A percentile compares a stretch with the other conserved stretches of the same genome.
Conservation (phyloP, 192 early-diverging fungal species). For the Linnemannia hyalina region DNA sequence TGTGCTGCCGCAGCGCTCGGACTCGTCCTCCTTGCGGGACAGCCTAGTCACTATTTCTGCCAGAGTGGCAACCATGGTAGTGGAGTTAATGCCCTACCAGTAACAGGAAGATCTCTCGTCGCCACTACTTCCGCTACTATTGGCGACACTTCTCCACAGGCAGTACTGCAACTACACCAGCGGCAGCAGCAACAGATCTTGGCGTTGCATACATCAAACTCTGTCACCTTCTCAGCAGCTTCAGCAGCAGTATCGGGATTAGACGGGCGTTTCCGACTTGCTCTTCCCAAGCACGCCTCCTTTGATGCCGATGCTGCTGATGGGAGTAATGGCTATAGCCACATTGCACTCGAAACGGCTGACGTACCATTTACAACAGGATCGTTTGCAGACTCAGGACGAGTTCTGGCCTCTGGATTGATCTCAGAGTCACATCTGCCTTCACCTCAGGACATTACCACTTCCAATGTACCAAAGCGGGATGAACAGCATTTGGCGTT, state of each 20-base stretch:
- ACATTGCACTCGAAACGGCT: too few relatives aligned
- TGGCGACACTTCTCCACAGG: not conserved
- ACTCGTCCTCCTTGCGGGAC: not conserved
- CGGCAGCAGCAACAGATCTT: constrained; percentile 4
- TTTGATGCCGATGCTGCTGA: too few relatives aligned
- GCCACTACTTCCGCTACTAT: not conserved
- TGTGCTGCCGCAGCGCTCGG: not conserved
- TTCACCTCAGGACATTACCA: not conserved
- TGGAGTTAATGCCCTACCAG: not conserved
- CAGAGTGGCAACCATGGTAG: too few relatives aligned
- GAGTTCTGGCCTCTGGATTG: not conserved
- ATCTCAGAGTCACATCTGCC: not conserved
- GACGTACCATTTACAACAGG: too few relatives aligned
- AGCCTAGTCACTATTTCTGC: not conserved
- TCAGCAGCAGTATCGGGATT: not conserved
- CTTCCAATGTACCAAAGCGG: not conserved
- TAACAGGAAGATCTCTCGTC: not conserved
- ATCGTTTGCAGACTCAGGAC: not conserved
- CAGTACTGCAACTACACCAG: not conserved
- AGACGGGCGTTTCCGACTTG: not conserved
- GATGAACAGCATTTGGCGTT: constrained; percentile 11
- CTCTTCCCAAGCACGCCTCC: not conserved
- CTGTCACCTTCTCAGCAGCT: not conserved
- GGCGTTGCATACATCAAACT: not conserved
- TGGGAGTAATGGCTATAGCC: not conserved